phyloP scores from a whole-genome alignment of 371 early-diverging fungal species.

The Mortierella polycephala region DNA sequence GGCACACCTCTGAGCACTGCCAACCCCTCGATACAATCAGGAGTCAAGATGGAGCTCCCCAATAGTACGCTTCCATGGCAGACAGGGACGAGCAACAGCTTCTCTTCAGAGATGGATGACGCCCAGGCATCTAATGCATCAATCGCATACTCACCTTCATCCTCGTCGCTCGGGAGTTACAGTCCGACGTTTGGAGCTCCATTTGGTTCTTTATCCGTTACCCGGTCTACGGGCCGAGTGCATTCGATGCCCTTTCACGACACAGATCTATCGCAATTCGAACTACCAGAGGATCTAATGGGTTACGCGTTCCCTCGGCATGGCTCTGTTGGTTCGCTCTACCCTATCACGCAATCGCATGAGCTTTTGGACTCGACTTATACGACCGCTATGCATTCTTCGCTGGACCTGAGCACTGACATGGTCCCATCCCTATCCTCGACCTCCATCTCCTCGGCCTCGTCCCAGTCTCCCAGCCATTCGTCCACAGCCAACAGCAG shows the following conservation, averaged over 20 bases:
- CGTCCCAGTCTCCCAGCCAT: slow-evolving; percentile 13
- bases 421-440: slow-evolving; percentile 43
- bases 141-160: slow-evolving; percentile 22
- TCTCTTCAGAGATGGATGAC: slow-evolving; percentile 43
- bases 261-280: slow-evolving; percentile 8
- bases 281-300: slow-evolving; percentile 25
- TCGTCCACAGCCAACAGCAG: neutral
- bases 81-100: neutral
- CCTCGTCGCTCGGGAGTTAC: slow-evolving; percentile 25
- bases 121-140: slow-evolving; percentile 10
- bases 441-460: slow-evolving; percentile 35
- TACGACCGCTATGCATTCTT: neutral
- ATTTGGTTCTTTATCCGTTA: neutral
- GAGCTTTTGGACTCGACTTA: slow-evolving; percentile 29
- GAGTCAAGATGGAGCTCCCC: slow-evolving; percentile 13
- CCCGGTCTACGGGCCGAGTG: slow-evolving; percentile 16
- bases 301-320: slow-evolving; percentile 27
- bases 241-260: slow-evolving; percentile 18
- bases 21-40: neutral
- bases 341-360: slow-evolving; percentile 37
- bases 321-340: slow-evolving; percentile 40
- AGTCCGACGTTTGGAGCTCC: slow-evolving; percentile 15
- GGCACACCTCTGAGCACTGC: neutral
- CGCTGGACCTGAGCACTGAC: slow-evolving; percentile 19
- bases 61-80: slow-evolving; percentile 12